Percentiles rank a stretch among this genome's conserved stretches.
Conservation (phyloP, 1,284 basidiomycete species). For the Moniliella sp. region DNA sequence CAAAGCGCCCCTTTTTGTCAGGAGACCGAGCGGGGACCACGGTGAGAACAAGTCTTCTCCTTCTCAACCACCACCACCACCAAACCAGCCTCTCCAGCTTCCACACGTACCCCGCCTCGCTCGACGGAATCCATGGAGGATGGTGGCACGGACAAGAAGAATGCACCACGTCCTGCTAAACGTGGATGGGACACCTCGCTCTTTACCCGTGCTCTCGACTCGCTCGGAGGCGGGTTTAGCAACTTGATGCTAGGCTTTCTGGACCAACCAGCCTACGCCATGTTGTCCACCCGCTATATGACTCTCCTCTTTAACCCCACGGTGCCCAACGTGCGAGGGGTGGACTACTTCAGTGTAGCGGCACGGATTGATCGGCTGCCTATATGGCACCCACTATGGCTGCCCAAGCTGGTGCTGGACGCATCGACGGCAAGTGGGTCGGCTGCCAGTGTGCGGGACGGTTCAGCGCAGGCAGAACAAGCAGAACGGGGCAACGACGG, state of each 20-base stretch:
- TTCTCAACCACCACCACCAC: no score
- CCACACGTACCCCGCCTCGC: no score
- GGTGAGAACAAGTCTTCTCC: no score
- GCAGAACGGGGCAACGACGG: slow-evolving; percentile 98
- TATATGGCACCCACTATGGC: slow-evolving; percentile 84
- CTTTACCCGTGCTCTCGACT: no score
- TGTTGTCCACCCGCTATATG: slow-evolving; percentile 68
- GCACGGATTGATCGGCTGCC: slow-evolving; percentile 52
- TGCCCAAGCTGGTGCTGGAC: slow-evolving; percentile 81
- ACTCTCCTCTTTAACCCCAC: slow-evolving; percentile 69
- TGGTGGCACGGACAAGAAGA: no score
- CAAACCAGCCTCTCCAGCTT: no score
- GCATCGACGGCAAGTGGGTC: slow-evolving; percentile 36
- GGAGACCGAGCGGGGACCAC: no score
- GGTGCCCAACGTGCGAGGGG: slow-evolving; percentile 57
- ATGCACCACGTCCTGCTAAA: no score
- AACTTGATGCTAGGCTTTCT: slow-evolving; percentile 70
- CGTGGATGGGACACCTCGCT: no score
- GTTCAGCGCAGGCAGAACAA: slow-evolving; percentile 40
- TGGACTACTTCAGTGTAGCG: slow-evolving; percentile 79
- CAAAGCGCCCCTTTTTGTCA: no score
- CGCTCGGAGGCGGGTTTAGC: slow-evolving; percentile 63
- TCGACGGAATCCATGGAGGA: no score
- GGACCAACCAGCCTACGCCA: slow-evolving; percentile 89
- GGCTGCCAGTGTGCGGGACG: slow-evolving; percentile 19